Base-by-base conservation (phyloP, 192 early-diverging fungal species). In the Backusella luteola region DNA sequence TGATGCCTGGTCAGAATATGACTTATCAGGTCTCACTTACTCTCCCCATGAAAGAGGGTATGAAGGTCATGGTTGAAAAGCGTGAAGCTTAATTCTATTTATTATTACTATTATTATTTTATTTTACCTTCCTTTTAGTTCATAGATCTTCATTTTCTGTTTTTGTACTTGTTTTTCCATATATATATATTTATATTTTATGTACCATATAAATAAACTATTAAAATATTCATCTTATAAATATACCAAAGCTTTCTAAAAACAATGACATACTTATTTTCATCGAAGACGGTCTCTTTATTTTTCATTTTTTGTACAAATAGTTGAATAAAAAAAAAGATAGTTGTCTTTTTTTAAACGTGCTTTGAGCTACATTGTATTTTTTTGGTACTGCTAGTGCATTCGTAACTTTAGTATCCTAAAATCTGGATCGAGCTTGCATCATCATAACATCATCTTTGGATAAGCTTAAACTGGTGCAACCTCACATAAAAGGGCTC, bases 1-100 rank as follows among this genome's bases (percentile, higher is more conserved):
- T 86, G 41, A 69, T 85, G 11, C 76, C 80, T 42, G 76, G 53
- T 32, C 80, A 81, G 35, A 39, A 77, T 39, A 81, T 81, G 9
- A 81, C 80, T 0, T 81, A 81, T 38, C 34, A 42, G 35, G 36
- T 59, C 8, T 74, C 75, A n/a, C 39, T 81, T 12, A 81, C 80
- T 42, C 53, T 77, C 34, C 76, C 80, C 3, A 81, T 81, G 80
- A 66, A 73, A 34, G 26, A 81, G 36, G 80, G 80, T 49, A 67
- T 81, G 76, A 73, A 74, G 23, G 75, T 81, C 7, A 68, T 34
- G 23, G 79, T 81, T 59, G 59, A 81, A 41, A 81, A 80, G 42
- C 78, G 78, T 73, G 12, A 32, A 53, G 21, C 56, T 63, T 63
- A 63, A 63, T 63, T 63, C 4, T 29, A 29, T 29, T 56, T 21